phyloP scores from a whole-genome alignment of 176 grass and related monocot genomes.

The Aegilops speltoides region DNA sequence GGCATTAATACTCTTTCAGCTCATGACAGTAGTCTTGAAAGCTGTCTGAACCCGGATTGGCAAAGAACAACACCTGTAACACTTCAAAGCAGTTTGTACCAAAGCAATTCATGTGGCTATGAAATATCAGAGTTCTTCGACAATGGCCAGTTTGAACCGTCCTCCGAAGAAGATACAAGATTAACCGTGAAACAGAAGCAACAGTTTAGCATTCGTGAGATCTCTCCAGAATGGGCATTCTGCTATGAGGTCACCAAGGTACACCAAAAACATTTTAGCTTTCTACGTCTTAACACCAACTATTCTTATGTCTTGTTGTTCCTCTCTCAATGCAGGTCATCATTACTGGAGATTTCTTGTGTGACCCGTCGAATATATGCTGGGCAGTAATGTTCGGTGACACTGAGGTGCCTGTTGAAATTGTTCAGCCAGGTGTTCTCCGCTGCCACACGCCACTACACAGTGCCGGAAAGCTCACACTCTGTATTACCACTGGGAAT shows the following conservation, averaged over 20 bases:
- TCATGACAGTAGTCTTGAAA: conserved; percentile 37
- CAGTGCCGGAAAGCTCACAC: conserved; percentile 56
- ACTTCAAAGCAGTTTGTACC: conserved; percentile 38
- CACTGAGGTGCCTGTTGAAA: conserved; percentile 69
- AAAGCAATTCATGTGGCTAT: conserved; percentile 30
- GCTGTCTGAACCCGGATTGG: conserved; percentile 51
- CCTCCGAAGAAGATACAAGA: conserved; percentile 42
- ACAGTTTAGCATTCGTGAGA: conserved; percentile 70
- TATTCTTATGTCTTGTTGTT: conserved; percentile 27
- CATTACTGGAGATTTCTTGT: conserved; percentile 89
- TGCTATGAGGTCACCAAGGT: conserved; percentile 89
- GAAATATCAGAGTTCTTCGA: conserved; percentile 54
- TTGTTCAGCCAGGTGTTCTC: conserved; percentile 88
- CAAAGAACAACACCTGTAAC: conserved; percentile 28
- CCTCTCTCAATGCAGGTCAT: conserved; percentile 60
- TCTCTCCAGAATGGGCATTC: conserved; percentile 98
- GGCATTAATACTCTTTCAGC: conserved; percentile 35
- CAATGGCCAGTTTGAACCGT: conserved; percentile 51
- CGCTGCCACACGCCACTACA: conserved; percentile 78
- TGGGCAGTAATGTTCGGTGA: conserved; percentile 86
- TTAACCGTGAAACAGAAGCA: conserved; percentile 48
- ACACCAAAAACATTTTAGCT: conserved; percentile 21
- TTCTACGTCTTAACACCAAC: neutral
- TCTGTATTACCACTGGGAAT: conserved; percentile 74
- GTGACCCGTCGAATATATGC: conserved; percentile 44